Percentiles rank a stretch among this genome's conserved stretches.
These are phyloP conservation scores for Trametes elegans DNA, from an alignment of 768 basidiomycete species.

Conservation along the genomic window DNA sequence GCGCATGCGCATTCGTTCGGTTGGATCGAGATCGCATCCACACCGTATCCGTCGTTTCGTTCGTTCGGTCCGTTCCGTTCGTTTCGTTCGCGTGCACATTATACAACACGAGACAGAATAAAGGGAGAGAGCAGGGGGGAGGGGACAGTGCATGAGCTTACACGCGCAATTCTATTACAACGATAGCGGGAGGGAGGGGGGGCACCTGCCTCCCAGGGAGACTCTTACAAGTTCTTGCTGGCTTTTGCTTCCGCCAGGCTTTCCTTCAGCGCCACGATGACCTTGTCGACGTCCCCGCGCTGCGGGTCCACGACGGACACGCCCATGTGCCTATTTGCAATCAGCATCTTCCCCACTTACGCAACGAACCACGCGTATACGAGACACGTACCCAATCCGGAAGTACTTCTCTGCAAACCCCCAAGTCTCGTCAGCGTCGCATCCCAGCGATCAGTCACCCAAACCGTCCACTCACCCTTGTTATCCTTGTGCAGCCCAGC, in stretches of 20 bases:
- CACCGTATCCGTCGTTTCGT: neutral
- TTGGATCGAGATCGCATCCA: neutral
- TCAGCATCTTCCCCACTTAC: neutral
- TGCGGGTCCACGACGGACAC: conserved; percentile 67
- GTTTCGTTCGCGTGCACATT: neutral
- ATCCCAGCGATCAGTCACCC: neutral
- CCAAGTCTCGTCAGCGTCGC: neutral
- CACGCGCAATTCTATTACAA: conserved; percentile 16
- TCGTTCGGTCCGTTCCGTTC: neutral
- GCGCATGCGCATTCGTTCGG: neutral
- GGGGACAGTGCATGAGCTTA: conserved; percentile 21
- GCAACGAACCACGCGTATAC: neutral
- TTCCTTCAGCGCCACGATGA: conserved; percentile 65
- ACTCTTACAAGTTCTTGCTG: conserved; percentile 29
- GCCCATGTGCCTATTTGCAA: conserved; percentile 79
- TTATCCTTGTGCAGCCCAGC: conserved; percentile 83
- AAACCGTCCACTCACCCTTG: conserved; percentile 53
- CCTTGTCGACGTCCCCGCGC: conserved; percentile 73
- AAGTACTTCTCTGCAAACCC: conserved; percentile 74
- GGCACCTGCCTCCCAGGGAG: neutral
- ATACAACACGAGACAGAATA: neutral
- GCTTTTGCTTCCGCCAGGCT: conserved; percentile 42
- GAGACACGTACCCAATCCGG: conserved; percentile 68
- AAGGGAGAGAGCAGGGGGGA: neutral
- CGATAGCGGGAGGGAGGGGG: neutral